Base-by-base conservation (phyloP, 306 rosid species). In the Gynostemma pentaphyllum region DNA sequence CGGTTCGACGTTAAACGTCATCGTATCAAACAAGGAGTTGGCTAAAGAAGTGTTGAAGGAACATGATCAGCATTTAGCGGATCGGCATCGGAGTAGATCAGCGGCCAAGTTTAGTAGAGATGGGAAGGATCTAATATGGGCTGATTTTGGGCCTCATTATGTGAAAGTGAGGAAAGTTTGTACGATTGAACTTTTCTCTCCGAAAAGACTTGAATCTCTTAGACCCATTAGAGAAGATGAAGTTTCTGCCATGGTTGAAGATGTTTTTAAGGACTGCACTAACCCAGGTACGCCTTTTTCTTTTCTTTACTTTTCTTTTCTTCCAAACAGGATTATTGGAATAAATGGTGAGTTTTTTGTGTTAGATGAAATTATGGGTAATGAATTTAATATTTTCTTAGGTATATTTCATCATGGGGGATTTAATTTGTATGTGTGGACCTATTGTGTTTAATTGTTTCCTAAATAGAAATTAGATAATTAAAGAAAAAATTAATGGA, bases 141-240 rank as follows among this genome's bases (percentile, higher is more conserved):
- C 97, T 0, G 97, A 91, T 36, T 91, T 88, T 62, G 98, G 98
- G 0, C 92, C 98, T 0, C 98, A 91, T 68, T 91, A 91, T n/a
- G 98, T 91, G 2, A 91, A 88, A 76, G 98, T 91, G 0, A 85
- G 98, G 72, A 91, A 85, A 74, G 92, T 91, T 0, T 91, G 98
- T 47, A 88, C 96, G 2, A 76, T 91, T 0, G 98, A 91, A 81
- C 92, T 91, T n/a, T 91, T 91, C 84, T 29, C 98, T 0, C 90
- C 90, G 0, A 91, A 80, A 72, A 76, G 95, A 14, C 76, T 91
- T 0, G 95, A 85, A 28, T 68, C 81, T 15, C 62, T 91, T 13
- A 74, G 95, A 5, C 92, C 92, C 22, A 85, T 91, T 39, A 64
- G 98, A 12, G 98, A 91, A 70, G 98, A 91, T 30, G 98, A 91